phyloP scores from a whole-genome alignment of 192 early-diverging fungal genomes.

The Oehlia diaphana region DNA sequence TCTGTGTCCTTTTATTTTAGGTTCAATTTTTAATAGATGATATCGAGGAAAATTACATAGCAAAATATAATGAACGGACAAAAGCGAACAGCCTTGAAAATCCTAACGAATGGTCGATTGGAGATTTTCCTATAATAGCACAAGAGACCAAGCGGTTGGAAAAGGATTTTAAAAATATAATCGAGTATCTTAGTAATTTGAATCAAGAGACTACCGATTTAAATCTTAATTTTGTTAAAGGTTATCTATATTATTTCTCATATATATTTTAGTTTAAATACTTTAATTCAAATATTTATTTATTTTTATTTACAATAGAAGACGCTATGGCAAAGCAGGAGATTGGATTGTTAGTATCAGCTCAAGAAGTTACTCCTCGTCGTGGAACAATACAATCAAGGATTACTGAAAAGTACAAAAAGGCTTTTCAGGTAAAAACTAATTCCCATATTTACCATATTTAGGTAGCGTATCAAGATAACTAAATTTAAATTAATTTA shows the following conservation, averaged over 20 bases:
- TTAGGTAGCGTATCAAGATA: too few species aligned
- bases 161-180: not conserved
- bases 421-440: not conserved
- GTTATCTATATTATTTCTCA: not conserved
- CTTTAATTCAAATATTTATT: not conserved
- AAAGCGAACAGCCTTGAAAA: not conserved
- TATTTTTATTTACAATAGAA: not conserved
- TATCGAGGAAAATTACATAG: not conserved
- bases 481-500: not conserved
- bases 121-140: slow-evolving; percentile 4
- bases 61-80: not conserved
- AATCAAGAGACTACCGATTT: not conserved
- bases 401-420: not conserved
- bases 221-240: not conserved
- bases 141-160: not conserved
- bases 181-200: not conserved
- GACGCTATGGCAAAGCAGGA: not conserved
- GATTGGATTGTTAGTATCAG: not conserved
- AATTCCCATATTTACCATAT: not conserved
- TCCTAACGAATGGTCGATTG: not conserved
- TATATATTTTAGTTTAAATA: not conserved
- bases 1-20: not conserved
- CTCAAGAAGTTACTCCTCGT: not conserved
- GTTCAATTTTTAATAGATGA: not conserved
- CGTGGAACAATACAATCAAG: slow-evolving; percentile 10